Conservation (phyloP, 352 stramenopile genomes). For the Pythium pectinolyticum region DNA sequence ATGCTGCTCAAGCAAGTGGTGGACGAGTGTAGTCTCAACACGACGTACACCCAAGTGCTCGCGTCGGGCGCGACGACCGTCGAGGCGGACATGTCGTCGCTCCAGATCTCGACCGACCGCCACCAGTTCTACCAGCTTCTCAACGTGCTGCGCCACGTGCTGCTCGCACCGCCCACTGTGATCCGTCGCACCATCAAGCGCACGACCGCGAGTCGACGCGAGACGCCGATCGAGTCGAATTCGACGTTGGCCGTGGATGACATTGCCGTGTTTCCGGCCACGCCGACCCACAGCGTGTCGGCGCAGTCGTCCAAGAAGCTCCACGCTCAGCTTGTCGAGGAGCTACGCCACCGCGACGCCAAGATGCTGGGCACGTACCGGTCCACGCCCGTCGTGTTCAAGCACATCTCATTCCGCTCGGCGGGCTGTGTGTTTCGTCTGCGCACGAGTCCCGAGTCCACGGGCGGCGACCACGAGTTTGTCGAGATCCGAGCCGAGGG, state of each 20-base stretch:
- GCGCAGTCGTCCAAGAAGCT: slow-evolving; percentile 52
- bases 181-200: slow-evolving; percentile 29
- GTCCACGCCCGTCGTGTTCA: slow-evolving; percentile 40
- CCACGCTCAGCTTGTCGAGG: slow-evolving; percentile 60
- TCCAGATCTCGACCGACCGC: slow-evolving; percentile 71
- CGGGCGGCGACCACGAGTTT: slow-evolving; percentile 67
- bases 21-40: slow-evolving; percentile 71
- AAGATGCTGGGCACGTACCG: slow-evolving; percentile 45
- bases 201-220: slow-evolving; percentile 24
- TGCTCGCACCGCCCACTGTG: slow-evolving; percentile 62
- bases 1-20: slow-evolving; percentile 72
- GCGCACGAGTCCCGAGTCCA: slow-evolving; percentile 56
- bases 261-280: slow-evolving; percentile 31
- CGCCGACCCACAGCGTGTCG: slow-evolving; percentile 18
- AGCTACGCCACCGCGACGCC: slow-evolving; percentile 60
- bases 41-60: slow-evolving; percentile 53
- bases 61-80: slow-evolving; percentile 46
- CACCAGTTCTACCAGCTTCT: slow-evolving; percentile 85
- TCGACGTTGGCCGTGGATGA: slow-evolving; percentile 31
- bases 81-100: slow-evolving; percentile 64
- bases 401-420: slow-evolving; percentile 70
- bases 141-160: slow-evolving; percentile 70
- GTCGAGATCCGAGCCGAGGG: slow-evolving; percentile 65
- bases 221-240: slow-evolving; percentile 7
- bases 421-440: slow-evolving; percentile 57